Base-by-base conservation (phyloP, 169 alveolate species). In the Cryptosporidium tyzzeri region DNA sequence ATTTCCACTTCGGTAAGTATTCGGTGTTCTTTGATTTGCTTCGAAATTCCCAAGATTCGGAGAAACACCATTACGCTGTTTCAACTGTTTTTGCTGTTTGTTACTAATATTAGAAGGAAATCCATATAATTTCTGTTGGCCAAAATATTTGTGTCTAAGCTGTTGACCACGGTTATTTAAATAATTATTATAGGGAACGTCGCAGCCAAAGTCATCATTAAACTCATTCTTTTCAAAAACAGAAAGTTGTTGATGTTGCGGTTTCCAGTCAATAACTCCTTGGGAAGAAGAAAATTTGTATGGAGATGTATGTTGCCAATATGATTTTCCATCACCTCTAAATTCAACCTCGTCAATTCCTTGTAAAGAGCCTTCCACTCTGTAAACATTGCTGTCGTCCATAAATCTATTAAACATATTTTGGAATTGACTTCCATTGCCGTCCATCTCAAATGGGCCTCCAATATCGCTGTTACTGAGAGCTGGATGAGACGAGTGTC, bases 161-260 rank as follows among this genome's bases (percentile, higher is more conserved):
- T 73, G 85, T 37, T 71, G 86, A 1, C 68, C 68, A 53, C 53
- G 26, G n/a, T 53, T 53, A 9, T n/a, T 9, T 16, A 73, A 37
- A 35, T 37, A 23, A 55, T 31, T 21, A 41, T 73, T 73, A 10
- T 53, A 73, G 6, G 68, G 70, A 41, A 73, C 21, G 31, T 73
- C 86, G 12, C 86, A 58, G 10, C 71, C 71, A 73, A 73, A 73
- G 37, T 73, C 71, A 29, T 73, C 86, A 8, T 9, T 29, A 33
- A 73, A 58, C 33, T 73, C 70, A 31, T 21, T 35, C 35, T 41
- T 55, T 9, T 55, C 71, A 51, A 59, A 73, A 29, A 55, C 21
- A 8, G 68, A 8, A 48, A 29, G 23, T 48, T 70, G 84, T 26
- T 65, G 71, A n/a, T 65, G 44, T 10, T 55, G 86, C 6, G 71